Evolutionary conservation across 768 basidiomycete genomes (phyloP), one percentile per base, ranked within the genome.

Genomic region (Russula ochroleuca): DNA sequence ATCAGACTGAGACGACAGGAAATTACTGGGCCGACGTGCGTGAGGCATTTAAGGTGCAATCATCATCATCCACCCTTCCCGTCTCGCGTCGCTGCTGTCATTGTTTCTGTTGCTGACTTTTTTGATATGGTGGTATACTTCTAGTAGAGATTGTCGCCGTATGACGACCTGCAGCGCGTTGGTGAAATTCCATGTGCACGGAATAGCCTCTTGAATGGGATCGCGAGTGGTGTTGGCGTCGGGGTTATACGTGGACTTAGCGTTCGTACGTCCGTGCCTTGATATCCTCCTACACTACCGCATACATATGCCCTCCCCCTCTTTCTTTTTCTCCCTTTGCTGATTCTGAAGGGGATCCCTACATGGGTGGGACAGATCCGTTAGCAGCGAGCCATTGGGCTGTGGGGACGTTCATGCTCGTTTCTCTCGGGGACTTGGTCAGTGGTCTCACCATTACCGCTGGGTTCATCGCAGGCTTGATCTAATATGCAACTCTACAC

Each of bases 301-400:
- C 41, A 43, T n/a, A n/a, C 9, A 43, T 61, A 9, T 37, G 28
- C 25, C 58, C 7, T 31, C 4, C 5, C 25, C 37, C 57, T 7
- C 23, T 19, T 37, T 49, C 5, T 38, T 38, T 37, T 28, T 5
- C 2, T 6, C 25, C 19, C 8, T 11, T 25, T 25, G 21, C 50
- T 63, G 50, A 63, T 57, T 25, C 37, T 6, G 41, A 28, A 35
- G 33, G 4, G 43, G 19, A 45, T 14, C 43, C 19, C 43, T 13
- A 23, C 45, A 23, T 28, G 45, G n/a, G 11, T 33, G 49, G 25
- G 62, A 31, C 63, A 88, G 90, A 78, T 37, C 79, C 84, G 1
- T 78, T 88, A 62, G 78, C 83, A 43, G 90, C 88, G 41, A 86
- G 83, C 3, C 84, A 90, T 71, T 93, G 91, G 91, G 89, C 87